Conservation (phyloP, 768 basidiomycete species). For the Macrolepiota dolichaula region DNA sequence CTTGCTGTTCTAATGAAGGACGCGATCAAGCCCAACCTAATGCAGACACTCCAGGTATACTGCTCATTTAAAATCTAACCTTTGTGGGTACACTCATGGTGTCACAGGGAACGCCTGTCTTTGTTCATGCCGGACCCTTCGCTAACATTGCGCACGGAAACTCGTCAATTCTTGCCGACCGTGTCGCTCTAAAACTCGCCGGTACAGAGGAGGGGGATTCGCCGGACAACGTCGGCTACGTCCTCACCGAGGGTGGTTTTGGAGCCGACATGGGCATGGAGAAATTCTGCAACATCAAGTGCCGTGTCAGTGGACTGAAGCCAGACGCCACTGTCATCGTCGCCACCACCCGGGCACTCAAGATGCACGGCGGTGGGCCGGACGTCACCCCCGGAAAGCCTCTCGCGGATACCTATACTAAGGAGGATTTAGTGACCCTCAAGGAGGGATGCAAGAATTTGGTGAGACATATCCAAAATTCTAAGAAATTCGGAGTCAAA, state of each 20-base stretch:
- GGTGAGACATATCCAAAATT: constrained; percentile 90
- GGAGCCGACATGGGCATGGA: constrained; percentile 99
- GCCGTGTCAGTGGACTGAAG: constrained; percentile 85
- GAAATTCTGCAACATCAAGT: constrained; percentile 99
- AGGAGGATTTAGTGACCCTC: constrained; percentile 87
- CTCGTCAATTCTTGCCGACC: constrained; percentile 97
- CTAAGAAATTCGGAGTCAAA: constrained; percentile 93
- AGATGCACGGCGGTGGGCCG: constrained; percentile 99
- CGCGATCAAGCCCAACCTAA: constrained; percentile 97
- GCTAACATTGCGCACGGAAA: constrained; percentile 99
- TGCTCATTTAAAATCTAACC: background rate
- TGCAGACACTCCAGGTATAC: constrained; percentile 89
- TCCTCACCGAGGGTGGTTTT: constrained; percentile 97
- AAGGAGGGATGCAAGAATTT: constrained; percentile 93
- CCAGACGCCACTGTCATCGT: constrained; percentile 96
- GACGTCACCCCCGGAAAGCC: constrained; percentile 96
- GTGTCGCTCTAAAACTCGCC: constrained; percentile 93
- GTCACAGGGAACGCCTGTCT: constrained; percentile 89
- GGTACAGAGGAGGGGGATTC: constrained; percentile 91
- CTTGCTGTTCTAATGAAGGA: constrained; percentile 98
- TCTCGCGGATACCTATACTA: constrained; percentile 89
- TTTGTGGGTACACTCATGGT: constrained; percentile 1
- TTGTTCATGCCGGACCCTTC: constrained; percentile 98
- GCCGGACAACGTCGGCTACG: constrained; percentile 81
- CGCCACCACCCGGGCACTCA: constrained; percentile 94